Evolutionary conservation across 2,329 filamentous ascomycete genomes (phyloP), one percentile per base, ranked within the genome.

Genomic region (Teratosphaeria zuluensis): DNA sequence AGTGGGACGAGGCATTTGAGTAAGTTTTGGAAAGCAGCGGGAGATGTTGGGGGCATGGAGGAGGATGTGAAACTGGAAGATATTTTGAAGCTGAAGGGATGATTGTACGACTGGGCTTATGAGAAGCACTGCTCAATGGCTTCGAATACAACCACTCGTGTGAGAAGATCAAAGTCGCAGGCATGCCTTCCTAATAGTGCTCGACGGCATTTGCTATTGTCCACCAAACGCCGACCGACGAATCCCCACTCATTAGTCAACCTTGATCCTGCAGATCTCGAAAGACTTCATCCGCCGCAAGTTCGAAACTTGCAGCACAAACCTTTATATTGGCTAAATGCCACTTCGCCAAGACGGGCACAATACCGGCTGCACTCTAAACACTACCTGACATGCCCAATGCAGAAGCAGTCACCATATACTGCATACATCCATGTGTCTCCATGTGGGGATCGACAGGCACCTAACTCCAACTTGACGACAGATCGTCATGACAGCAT

Each of bases 11-110:
- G 90, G 63, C 89, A 94, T 73, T 73, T 94, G 56, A 91, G 87
- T 75, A 92, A 92, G 73, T 92, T 95, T 70, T 94, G 88, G 87
- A 88, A 86, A 68, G 79, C 81, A 62, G 83, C 90, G 56, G 86
- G 83, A 24, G 82, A 85, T 56, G 77, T 88, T 71, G 87, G 85
- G 28, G 77, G 73, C 7, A 71, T 74, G 38, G 73, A 73, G 56
- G 78, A 76, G 32, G 73, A 78, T 53, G 74, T 74, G 2, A 63
- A 53, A 16, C 74, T 89, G 24, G 84, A 88, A 61, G 76, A 81
- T 32, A 83, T 87, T 53, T 73, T 69, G 74, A 83, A 31, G 21
- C 11, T n/a, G 38, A 12, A 48, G 21, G 28, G 21, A 11, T 21
- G 2, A 4, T n/a, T 5, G 19, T 46, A 19, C 6, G 42, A 48